Evolutionary conservation across 257 asterid genomes (phyloP), one percentile per base, ranked within the genome.

Genomic region (Solanum sparsipilum): DNA sequence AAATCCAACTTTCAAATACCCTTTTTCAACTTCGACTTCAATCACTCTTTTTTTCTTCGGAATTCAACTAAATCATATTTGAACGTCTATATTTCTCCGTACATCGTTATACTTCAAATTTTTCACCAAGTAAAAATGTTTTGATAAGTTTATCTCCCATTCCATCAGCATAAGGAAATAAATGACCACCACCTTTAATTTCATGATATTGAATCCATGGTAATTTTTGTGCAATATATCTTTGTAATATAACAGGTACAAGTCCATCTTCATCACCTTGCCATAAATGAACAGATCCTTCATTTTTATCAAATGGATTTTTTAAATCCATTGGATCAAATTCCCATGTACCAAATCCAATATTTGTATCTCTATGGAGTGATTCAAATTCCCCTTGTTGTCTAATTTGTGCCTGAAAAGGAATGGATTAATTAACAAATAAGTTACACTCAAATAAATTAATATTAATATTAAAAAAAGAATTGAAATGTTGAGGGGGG

Each of bases 151-250:
- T 27, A 35, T 94, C 95, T 74, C 91, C 93, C 91, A 84, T 92
- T 48, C 96, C 98, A 41, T 94, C 93, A 18, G 90, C 94, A 71
- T 13, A 90, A 36, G 92, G 92, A 72, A 96, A 92, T 93, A 95
- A 21, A 88, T 96, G 99, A 11, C 99, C 99, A 13, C 93, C 92
- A 70, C 94, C 97, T 41, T 94, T 10, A 38, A 95, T 13, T 90
- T 96, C 97, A 56, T 96, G 99, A 90, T 95, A 96, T 31, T 91
- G 91, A 86, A 95, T 89, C 98, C 99, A 96, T 0, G 98, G 98
- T 48, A 95, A 94, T 89, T 86, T 81, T 41, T 87, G 67, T 63
- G 92, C 94, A 67, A 95, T 90, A 91, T 92, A 92, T n/a, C 96
- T 93, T 91, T 96, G 98, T 70, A 91, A 85, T 41, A 90, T 71